Evolutionary conservation across 805 yeast genomes (phyloP), one percentile per base, ranked within the genome.

Genomic region (Saturnispora serradocipensis): DNA sequence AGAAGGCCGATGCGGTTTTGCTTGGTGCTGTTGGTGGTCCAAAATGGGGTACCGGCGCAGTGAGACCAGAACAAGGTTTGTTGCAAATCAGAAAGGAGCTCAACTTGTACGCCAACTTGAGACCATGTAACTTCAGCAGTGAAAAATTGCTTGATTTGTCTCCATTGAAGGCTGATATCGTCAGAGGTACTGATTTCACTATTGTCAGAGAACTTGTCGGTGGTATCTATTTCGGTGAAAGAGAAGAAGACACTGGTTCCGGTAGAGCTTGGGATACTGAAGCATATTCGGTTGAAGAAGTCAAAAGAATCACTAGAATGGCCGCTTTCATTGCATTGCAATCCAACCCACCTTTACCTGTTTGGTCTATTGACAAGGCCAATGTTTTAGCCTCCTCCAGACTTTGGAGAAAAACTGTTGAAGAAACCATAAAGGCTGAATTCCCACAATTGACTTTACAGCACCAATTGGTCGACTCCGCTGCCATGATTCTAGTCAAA

Each of bases 11-110:
- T 66, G 99, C 98, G 25, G 96, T 93, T n/a, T 73, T 93, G 58
- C 76, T 93, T 52, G 99, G 99, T 59, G 97, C 99, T 8, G 99
- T 93, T 34, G 99, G 99, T 57, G 99, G 99, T 34, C 99, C 99
- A 55, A 93, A 93, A 72, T 93, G 99, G 99, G 98, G 98, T 36
- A 87, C 97, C 27, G 97, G 97, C 48, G 65, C 77, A 11, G 98
- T 91, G 45, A 83, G 99, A 73, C 99, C 99, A 49, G 99, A 93
- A 69, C 98, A 88, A 72, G 99, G 99, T 54, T 77, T 93, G 59
- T 77, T 93, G 58, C 80, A 90, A 73, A 91, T 93, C 68, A 82
- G 99, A 71, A 93, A 93, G 70, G 98, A 89, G 68, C 79, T 93
- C 66, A 86, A 85, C 67, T 75, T 93, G 59, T 93, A 93, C 68